Evolutionary conservation across 164 flowering plant species (phyloP).

Genomic region (Stephania japonica): DNA sequence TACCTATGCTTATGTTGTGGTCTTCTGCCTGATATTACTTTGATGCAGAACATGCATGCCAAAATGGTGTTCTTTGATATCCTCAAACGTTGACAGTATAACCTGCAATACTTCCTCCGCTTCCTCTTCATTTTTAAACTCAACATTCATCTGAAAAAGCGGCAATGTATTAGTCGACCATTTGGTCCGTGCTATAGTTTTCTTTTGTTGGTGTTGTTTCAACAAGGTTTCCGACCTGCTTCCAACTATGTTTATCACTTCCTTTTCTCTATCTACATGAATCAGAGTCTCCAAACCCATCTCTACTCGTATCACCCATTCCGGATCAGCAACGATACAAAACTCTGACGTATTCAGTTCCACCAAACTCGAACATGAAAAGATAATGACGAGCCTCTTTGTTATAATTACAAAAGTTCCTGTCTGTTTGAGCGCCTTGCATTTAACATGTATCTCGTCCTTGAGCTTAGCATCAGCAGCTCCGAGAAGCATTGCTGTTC

Average conservation of each 20-base stretch:
- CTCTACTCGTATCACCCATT: conserved; percentile 64
- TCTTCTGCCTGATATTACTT: conserved; percentile 31
- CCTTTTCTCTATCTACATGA: conserved; percentile 50
- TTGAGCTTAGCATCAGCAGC: conserved; percentile 44
- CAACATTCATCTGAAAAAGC: conserved; percentile 59
- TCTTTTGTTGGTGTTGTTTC: conserved; percentile 34
- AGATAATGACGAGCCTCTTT: conserved; percentile 46
- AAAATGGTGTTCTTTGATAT: conserved; percentile 50
- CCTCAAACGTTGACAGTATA: conserved; percentile 44
- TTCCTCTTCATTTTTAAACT: conserved; percentile 42
- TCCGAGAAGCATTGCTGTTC: conserved; percentile 52
- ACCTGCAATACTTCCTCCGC: conserved; percentile 52
- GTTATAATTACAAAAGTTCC: conserved; percentile 71
- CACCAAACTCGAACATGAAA: conserved; percentile 53
- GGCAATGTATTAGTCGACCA: conserved; percentile 56
- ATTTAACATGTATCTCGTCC: conserved; percentile 54
- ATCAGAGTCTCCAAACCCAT: conserved; percentile 64
- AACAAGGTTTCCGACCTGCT: conserved; percentile 46
- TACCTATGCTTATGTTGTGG: background rate
- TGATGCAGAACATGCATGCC: conserved; percentile 54
- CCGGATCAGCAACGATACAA: conserved; percentile 57
- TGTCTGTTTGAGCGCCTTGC: conserved; percentile 61
- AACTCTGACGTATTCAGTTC: conserved; percentile 60
- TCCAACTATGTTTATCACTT: conserved; percentile 67
- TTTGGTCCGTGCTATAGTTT: conserved; percentile 29